These are phyloP conservation scores for Colletotrichum siamense DNA, from an alignment of 2,329 filamentous ascomycete species.

Conservation along the genomic window DNA sequence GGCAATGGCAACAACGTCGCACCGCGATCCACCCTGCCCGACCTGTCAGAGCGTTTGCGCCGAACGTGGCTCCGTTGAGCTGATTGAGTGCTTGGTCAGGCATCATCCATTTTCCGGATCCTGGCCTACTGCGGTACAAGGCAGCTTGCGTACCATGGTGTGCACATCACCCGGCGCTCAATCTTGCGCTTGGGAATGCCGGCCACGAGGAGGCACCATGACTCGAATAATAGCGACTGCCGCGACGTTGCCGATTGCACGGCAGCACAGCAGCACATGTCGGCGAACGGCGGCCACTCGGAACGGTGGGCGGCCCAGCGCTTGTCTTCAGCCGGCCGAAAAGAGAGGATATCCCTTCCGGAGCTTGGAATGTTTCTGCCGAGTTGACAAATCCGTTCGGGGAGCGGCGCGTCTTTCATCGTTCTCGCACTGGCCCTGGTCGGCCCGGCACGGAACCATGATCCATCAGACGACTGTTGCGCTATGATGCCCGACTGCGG, in stretches of 20 bases:
- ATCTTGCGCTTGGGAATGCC: neutral
- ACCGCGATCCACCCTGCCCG: conserved; percentile 2
- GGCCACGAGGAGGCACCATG: neutral
- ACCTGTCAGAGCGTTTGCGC: conserved; percentile 13
- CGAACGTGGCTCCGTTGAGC: neutral
- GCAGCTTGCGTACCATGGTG: neutral
- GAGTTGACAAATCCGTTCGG: neutral
- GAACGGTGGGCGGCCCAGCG: neutral
- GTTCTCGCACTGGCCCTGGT: neutral
- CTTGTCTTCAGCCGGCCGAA: neutral
- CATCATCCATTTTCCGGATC: conserved; percentile 7
- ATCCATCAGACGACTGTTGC: neutral
- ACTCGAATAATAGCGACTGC: neutral
- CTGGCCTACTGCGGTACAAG: neutral
- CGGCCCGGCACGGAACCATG: neutral
- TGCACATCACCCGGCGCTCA: neutral
- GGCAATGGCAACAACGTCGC: conserved; percentile 6
- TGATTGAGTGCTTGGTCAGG: conserved; percentile 4
- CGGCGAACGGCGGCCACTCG: neutral
- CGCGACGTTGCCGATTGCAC: neutral
- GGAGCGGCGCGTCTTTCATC: neutral
- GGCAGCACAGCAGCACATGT: neutral
- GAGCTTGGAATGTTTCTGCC: neutral
- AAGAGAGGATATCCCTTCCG: neutral
- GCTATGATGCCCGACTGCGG: neutral